Percentiles rank a stretch among this genome's conserved stretches.
Evolutionary conservation across 2,329 filamentous ascomycete genomes (phyloP).

Genomic region (Penicillium sp.): DNA sequence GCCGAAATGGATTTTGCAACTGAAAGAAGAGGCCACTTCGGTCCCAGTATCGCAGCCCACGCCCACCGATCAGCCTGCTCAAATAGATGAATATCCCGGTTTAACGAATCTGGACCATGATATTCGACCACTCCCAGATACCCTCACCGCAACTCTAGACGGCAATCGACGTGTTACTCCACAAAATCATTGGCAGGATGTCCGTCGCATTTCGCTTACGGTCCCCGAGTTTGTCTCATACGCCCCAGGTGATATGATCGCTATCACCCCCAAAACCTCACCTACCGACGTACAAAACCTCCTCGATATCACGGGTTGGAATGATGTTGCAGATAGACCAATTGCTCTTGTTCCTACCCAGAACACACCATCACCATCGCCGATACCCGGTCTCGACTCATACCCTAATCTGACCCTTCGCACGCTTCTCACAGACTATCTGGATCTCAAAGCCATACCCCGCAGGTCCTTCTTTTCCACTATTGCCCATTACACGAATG

Average conservation of each 20-base stretch:
- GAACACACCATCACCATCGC: slow-evolving; percentile 27
- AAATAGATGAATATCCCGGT: slow-evolving; percentile 19
- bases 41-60: background rate
- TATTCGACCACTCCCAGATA: slow-evolving; percentile 59
- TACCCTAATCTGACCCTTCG: slow-evolving; percentile 62
- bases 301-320: slow-evolving; percentile 78
- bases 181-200: slow-evolving; percentile 84
- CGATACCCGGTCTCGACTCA: slow-evolving; percentile 37
- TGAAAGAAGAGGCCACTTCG: slow-evolving; percentile 5
- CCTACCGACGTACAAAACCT: slow-evolving; percentile 75
- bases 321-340: slow-evolving; percentile 66
- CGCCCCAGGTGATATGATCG: slow-evolving; percentile 74
- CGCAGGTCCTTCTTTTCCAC: slow-evolving; percentile 80
- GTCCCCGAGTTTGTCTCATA: slow-evolving; percentile 50
- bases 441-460: slow-evolving; percentile 89
- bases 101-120: slow-evolving; percentile 38
- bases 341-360: slow-evolving; percentile 54
- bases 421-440: slow-evolving; percentile 73
- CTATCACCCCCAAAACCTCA: slow-evolving; percentile 86
- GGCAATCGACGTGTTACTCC: slow-evolving; percentile 76
- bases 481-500: slow-evolving; percentile 71
- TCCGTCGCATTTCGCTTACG: slow-evolving; percentile 71
- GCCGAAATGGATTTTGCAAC: slow-evolving; percentile 65
- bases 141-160: slow-evolving; percentile 59
- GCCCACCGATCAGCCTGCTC: slow-evolving; percentile 1